These are phyloP conservation scores for Punica granatum DNA, from an alignment of 345 rosid species.

Conservation along the genomic window DNA sequence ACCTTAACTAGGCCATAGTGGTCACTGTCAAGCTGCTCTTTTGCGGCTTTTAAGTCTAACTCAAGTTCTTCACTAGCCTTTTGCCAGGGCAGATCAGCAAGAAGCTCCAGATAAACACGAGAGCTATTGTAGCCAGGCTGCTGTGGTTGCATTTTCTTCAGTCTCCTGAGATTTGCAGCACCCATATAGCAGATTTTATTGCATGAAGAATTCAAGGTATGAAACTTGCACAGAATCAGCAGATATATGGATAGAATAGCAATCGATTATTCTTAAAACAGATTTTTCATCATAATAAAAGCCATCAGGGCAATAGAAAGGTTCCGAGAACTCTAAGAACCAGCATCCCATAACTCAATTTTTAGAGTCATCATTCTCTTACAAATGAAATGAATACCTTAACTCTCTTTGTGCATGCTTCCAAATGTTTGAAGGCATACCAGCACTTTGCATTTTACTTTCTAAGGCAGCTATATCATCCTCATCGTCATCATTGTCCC, in stretches of 20 bases:
- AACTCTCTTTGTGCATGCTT: constrained; percentile 97
- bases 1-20: constrained; percentile 87
- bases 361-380: neutral
- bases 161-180: constrained; percentile 54
- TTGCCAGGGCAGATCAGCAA: constrained; percentile 98
- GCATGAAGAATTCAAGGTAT: neutral
- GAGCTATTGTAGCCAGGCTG: constrained; percentile 99
- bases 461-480: constrained; percentile 94
- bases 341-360: neutral
- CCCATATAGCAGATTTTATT: constrained; percentile 4
- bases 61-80: constrained; percentile 81
- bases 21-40: constrained; percentile 89
- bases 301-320: neutral
- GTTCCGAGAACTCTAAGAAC: no score
- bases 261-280: neutral
- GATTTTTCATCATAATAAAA: neutral
- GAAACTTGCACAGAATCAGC: constrained; percentile 4
- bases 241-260: neutral
- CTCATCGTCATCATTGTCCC: constrained; percentile 97
- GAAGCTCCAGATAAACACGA: constrained; percentile 88
- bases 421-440: constrained; percentile 93
- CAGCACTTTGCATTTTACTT: constrained; percentile 95
- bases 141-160: constrained; percentile 98
- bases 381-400: constrained; percentile 40
- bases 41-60: constrained; percentile 79